A percentile compares a stretch with the other conserved stretches of the same genome.
Conservation (phyloP, 192 early-diverging fungal species). For the Martensiomyces pterosporus region DNA sequence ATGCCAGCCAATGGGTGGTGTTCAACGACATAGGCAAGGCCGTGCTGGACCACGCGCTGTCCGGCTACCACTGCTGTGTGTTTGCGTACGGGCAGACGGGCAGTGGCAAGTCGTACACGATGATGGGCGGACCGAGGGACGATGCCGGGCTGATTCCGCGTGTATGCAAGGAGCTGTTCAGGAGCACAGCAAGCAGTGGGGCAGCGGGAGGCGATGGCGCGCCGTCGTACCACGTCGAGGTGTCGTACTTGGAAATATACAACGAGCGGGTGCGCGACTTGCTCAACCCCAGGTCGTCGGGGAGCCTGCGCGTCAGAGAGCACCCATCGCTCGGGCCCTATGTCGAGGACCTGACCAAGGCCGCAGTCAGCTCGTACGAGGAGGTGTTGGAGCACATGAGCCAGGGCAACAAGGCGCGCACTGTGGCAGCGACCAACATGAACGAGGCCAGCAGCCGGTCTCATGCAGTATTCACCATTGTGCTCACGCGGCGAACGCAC, state of each 20-base stretch:
- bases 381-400: conserved; percentile 74
- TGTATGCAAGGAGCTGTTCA: conserved; percentile 78
- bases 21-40: conserved; percentile 74
- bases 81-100: conserved; percentile 75
- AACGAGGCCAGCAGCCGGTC: conserved; percentile 89
- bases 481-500: conserved; percentile 62
- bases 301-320: conserved; percentile 76
- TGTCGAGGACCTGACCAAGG: conserved; percentile 85
- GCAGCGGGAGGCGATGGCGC: conserved; percentile 34
- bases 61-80: conserved; percentile 89
- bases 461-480: conserved; percentile 78
- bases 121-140: conserved; percentile 54
- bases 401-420: conserved; percentile 75
- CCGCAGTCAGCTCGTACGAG: conserved; percentile 70
- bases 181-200: conserved; percentile 49
- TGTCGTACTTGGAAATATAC: conserved; percentile 92
- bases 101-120: conserved; percentile 59
- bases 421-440: conserved; percentile 92
- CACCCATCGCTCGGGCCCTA: conserved; percentile 79
- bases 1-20: conserved; percentile 70
- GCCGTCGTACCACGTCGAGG: conserved; percentile 63
- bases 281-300: conserved; percentile 69
- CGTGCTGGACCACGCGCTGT: conserved; percentile 79
- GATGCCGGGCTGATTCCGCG: conserved; percentile 86
- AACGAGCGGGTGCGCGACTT: conserved; percentile 81